Percentiles rank a stretch among this genome's conserved stretches.
These are phyloP conservation scores for Hymenoscyphus fraxineus DNA, from an alignment of 2,329 filamentous ascomycete genomes.

Conservation along the genomic window DNA sequence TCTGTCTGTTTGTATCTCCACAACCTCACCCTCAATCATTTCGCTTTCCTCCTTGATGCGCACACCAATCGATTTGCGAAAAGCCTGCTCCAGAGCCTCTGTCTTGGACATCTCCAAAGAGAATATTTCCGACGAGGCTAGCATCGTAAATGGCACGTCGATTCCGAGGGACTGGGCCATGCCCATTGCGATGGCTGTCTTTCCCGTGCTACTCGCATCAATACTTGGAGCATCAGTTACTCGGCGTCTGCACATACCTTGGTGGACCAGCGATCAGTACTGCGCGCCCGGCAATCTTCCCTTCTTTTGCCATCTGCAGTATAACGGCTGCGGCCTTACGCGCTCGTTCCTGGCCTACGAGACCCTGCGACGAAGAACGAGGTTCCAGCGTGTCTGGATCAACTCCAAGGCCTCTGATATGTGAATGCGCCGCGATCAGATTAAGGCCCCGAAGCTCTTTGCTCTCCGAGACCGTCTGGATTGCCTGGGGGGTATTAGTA, in stretches of 20 bases:
- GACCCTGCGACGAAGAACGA: conserved; percentile 77
- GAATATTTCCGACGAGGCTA: conserved; percentile 96
- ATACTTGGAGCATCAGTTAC: neutral
- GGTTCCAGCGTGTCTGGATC: conserved; percentile 89
- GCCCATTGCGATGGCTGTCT: conserved; percentile 97
- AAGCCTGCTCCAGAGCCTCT: conserved; percentile 96
- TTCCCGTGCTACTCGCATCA: conserved; percentile 68
- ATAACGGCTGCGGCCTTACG: conserved; percentile 95
- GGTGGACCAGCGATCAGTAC: conserved; percentile 93
- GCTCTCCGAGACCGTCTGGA: conserved; percentile 85
- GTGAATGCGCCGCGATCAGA: conserved; percentile 96
- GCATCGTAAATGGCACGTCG: conserved; percentile 94
- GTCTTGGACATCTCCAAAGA: conserved; percentile 99
- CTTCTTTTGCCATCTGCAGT: conserved; percentile 97
- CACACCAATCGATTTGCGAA: conserved; percentile 96
- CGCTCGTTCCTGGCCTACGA: conserved; percentile 95
- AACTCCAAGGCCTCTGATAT: conserved; percentile 93
- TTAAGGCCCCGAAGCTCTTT: conserved; percentile 96
- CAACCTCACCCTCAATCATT: conserved; percentile 98
- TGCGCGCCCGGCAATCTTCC: conserved; percentile 94
- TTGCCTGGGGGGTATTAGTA: conserved; percentile 43
- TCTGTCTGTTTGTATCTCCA: conserved; percentile 97
- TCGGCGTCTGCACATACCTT: conserved; percentile 47
- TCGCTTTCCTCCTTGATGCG: conserved; percentile 98
- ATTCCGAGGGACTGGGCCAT: conserved; percentile 94